A percentile compares a stretch with the other conserved stretches of the same genome.
Conservation (phyloP, 352 stramenopile species). For the Peronospora belbahrii region DNA sequence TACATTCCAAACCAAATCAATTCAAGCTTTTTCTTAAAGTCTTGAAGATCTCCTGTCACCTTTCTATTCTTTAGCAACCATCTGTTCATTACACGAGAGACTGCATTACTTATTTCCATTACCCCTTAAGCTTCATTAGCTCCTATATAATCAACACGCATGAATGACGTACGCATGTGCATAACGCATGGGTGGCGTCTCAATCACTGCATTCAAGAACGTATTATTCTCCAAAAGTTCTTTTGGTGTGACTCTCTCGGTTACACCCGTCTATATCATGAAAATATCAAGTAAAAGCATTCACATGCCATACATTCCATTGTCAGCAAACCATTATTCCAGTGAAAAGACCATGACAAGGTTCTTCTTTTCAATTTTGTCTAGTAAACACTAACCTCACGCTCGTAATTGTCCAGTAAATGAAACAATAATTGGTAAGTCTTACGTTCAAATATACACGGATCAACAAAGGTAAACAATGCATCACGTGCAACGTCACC, state of each 20-base stretch:
- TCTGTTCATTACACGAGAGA: slow-evolving; percentile 32
- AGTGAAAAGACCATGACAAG: no score
- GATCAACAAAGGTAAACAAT: slow-evolving; percentile 89
- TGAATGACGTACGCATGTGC: slow-evolving; percentile 80
- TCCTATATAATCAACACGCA: no score
- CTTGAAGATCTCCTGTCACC: slow-evolving; percentile 55
- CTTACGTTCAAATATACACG: slow-evolving; percentile 77
- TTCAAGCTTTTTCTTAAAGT: slow-evolving; percentile 89
- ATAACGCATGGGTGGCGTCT: slow-evolving; percentile 92
- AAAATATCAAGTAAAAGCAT: background rate
- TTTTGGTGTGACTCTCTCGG: slow-evolving; percentile 77
- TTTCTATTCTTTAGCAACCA: slow-evolving; percentile 84
- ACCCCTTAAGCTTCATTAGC: no score
- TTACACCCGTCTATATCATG: slow-evolving; percentile 74
- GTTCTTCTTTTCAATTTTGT: no score
- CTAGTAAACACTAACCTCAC: no score
- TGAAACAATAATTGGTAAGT: slow-evolving; percentile 88
- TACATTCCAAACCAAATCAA: slow-evolving; percentile 95
- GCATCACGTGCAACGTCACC: slow-evolving; percentile 84
- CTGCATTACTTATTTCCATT: no score
- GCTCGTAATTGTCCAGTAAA: slow-evolving; percentile 88
- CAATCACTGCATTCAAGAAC: slow-evolving; percentile 90
- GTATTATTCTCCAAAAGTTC: slow-evolving; percentile 86
- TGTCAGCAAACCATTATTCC: no score
- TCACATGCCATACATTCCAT: no score